phyloP scores from a whole-genome alignment of 768 basidiomycete genomes.

The Gautieria morchelliformis region DNA sequence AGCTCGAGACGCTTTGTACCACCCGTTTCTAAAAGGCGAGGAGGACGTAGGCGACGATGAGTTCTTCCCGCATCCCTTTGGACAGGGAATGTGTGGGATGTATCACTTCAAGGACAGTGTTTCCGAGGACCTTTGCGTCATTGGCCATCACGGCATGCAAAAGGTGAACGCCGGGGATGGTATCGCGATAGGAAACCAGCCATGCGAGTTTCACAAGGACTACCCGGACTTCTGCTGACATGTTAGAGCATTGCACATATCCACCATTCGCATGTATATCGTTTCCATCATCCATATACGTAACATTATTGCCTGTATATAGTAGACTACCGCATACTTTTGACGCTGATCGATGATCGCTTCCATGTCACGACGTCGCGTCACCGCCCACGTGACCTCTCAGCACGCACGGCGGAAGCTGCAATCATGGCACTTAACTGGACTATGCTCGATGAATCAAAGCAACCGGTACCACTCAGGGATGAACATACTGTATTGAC shows the following conservation, averaged over 20 bases:
- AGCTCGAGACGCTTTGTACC: conserved; percentile 65
- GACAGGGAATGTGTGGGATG: conserved; percentile 55
- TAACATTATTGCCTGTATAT: too few species aligned
- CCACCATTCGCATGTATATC: too few species aligned
- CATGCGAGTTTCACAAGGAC: conserved; percentile 18
- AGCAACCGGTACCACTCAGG: conserved; percentile 53
- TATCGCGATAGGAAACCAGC: conserved; percentile 16
- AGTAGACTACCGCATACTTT: too few species aligned
- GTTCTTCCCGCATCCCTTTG: conserved; percentile 58
- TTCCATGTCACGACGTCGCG: too few species aligned
- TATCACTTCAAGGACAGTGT: conserved; percentile 54
- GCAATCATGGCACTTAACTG: conserved; percentile 70
- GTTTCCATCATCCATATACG: too few species aligned
- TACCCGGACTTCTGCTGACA: neutral
- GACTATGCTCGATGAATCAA: conserved; percentile 53
- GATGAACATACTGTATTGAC: conserved; percentile 50
- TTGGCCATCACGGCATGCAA: conserved; percentile 10
- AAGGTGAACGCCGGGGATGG: conserved; percentile 15
- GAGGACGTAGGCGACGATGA: conserved; percentile 39
- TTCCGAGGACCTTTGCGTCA: conserved; percentile 44
- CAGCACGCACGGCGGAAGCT: too few species aligned
- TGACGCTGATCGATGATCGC: too few species aligned
- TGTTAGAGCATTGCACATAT: neutral
- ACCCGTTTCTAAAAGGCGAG: conserved; percentile 57
- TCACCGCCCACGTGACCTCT: too few species aligned